Evolutionary conservation across 331 rosid genomes (phyloP), one percentile per base, ranked within the genome.

Genomic region (Spiraea crenata): DNA sequence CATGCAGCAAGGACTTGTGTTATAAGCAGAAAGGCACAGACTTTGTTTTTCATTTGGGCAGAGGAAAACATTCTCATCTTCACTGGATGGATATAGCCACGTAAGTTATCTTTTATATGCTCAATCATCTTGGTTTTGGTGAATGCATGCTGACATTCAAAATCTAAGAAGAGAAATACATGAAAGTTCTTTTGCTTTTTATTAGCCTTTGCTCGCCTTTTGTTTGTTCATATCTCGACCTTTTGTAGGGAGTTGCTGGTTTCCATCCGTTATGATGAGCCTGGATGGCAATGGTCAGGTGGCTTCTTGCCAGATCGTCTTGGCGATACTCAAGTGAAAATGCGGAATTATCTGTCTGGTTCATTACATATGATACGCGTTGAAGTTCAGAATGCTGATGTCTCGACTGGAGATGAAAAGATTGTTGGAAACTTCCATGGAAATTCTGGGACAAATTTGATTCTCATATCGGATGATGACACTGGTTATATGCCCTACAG

Each of bases 261-360:
- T 85, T 91, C 95, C 34, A 73, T 91, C 76, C 84, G 90, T 65
- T 93, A 89, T 63, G 67, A 84, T 65, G 97, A 89, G 77, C 85
- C 99, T 67, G 99, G 99, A 71, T 93, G 97, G 99, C 96, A 91
- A 82, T 93, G 99, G 99, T 93, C 99, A 11, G 99, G 99, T 64
- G 75, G 96, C 89, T 93, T 93, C 84, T 74, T 87, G 71, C 97
- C 96, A 0, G 97, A 89, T 84, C 89, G 85, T 71, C 85, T 91
- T 10, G 97, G 99, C 61, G 99, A 93, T 81, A 93, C 97, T 55
- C 96, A 84, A 89, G 86, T 93, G 74, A 93, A 93, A 84, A 78
- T 91, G 88, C 85, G 92, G 70, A 89, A 91, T 74, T 83, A 83
- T 76, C 88, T 87, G 19, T 82, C 87, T 75, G 90, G 92, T 70